Evolutionary conservation across 2,329 filamentous ascomycete genomes (phyloP).

Genomic region (Fusarium dimerum): DNA sequence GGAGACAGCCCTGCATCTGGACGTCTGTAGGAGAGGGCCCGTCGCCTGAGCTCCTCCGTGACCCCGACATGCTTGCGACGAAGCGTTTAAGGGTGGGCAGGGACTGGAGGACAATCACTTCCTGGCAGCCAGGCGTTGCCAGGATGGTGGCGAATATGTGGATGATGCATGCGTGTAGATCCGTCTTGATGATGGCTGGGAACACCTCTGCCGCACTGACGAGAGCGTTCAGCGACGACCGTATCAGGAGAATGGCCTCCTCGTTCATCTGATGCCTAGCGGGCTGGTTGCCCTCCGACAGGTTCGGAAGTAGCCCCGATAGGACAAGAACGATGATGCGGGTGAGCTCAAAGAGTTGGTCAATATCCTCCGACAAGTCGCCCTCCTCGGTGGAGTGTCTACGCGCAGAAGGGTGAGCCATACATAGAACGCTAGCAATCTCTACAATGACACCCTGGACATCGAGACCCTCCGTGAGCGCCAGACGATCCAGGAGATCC

Average conservation of each 20-base stretch:
- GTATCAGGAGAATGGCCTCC: conserved; percentile 79
- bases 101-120: conserved; percentile 83
- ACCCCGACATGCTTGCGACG: conserved; percentile 69
- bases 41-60: conserved; percentile 38
- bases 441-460: conserved; percentile 93
- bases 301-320: conserved; percentile 81
- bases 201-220: conserved; percentile 96
- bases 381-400: conserved; percentile 58
- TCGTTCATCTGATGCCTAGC: conserved; percentile 80
- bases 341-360: conserved; percentile 95
- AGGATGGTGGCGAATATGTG: conserved; percentile 96
- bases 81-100: conserved; percentile 92
- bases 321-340: conserved; percentile 94
- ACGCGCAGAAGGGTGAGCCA: conserved; percentile 87
- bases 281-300: conserved; percentile 65
- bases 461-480: conserved; percentile 84
- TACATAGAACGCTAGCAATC: conserved; percentile 85
- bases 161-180: conserved; percentile 93
- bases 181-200: conserved; percentile 92
- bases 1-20: conserved; percentile 80
- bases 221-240: conserved; percentile 79
- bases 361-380: conserved; percentile 92
- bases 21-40: conserved; percentile 55
- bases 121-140: conserved; percentile 80
- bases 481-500: conserved; percentile 89